Evolutionary conservation across 2,329 filamentous ascomycete species (phyloP).

Genomic region (Fusarium falciforme): DNA sequence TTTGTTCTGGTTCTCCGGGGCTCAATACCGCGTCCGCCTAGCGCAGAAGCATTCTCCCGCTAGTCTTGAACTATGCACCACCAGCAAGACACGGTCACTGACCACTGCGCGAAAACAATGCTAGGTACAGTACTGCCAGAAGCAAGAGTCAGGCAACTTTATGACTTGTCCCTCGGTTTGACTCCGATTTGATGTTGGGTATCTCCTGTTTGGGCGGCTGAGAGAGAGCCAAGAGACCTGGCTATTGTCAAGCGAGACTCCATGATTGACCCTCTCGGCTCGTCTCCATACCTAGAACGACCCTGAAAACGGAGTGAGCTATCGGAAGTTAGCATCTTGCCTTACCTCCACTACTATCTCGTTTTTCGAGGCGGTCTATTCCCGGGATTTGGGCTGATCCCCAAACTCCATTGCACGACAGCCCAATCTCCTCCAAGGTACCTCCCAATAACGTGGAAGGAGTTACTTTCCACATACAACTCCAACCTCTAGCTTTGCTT

Average conservation of each 20-base stretch:
- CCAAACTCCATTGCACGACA: not conserved
- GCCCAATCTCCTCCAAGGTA: not conserved
- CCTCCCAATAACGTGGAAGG: not conserved
- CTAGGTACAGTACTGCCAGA: not conserved
- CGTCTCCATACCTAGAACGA: not conserved
- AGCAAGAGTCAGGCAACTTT: not conserved
- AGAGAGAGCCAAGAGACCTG: not conserved
- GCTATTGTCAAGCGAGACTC: not conserved
- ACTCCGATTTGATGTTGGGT: not conserved
- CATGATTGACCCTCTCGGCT: not conserved
- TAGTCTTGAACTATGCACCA: constrained; percentile 21
- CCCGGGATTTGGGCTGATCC: constrained; percentile 15
- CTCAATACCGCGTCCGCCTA: constrained; percentile 33
- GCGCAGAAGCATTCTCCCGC: constrained; percentile 21
- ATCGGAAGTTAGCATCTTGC: not conserved
- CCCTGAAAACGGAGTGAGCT: not conserved
- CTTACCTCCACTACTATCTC: not conserved
- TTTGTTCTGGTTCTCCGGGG: constrained; percentile 26
- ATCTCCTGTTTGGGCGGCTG: not conserved
- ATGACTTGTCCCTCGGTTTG: not conserved
- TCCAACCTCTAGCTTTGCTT: constrained; percentile 8
- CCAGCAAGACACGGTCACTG: not conserved
- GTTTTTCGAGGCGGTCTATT: constrained; percentile 8
- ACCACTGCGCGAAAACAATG: not conserved
- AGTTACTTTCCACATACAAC: not conserved